A percentile compares a stretch with the other conserved stretches of the same genome.
Conservation (phyloP, 306 rosid species). For the Castanea sativa region DNA sequence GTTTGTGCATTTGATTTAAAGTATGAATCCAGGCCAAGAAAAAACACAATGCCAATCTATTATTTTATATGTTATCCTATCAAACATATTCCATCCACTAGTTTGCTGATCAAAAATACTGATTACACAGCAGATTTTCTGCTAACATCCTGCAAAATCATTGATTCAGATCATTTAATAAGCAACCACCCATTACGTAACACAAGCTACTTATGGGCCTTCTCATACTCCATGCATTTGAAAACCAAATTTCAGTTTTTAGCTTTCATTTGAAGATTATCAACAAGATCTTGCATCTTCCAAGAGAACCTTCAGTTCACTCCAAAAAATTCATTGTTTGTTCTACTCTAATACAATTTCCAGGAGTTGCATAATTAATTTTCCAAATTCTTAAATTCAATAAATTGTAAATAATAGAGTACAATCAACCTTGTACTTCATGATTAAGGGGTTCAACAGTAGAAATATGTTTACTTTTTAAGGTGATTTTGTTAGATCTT, state of each 20-base stretch:
- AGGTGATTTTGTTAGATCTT: not conserved
- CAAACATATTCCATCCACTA: not conserved
- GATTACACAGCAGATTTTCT: too few species aligned
- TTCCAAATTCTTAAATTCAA: not conserved
- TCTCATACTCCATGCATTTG: too few species aligned
- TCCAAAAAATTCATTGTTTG: not conserved
- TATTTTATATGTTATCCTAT: not conserved
- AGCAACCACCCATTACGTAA: too few species aligned
- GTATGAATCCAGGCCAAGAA: too few species aligned
- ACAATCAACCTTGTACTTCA: too few species aligned
- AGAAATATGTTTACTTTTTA: too few species aligned
- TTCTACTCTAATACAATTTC: not conserved
- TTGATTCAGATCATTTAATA: too few species aligned
- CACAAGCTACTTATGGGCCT: too few species aligned
- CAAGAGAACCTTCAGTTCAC: not conserved
- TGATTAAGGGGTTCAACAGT: too few species aligned
- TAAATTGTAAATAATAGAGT: not conserved
- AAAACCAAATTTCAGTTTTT: too few species aligned
- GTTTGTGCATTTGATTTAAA: not conserved
- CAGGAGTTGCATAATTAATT: not conserved
- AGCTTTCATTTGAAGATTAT: too few species aligned
- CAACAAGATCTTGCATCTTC: not conserved
- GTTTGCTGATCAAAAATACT: not conserved
- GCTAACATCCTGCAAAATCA: too few species aligned
- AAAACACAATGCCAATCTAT: not conserved